Base-by-base conservation (phyloP, 2,329 filamentous ascomycete species). In the Stemphylium beticola region DNA sequence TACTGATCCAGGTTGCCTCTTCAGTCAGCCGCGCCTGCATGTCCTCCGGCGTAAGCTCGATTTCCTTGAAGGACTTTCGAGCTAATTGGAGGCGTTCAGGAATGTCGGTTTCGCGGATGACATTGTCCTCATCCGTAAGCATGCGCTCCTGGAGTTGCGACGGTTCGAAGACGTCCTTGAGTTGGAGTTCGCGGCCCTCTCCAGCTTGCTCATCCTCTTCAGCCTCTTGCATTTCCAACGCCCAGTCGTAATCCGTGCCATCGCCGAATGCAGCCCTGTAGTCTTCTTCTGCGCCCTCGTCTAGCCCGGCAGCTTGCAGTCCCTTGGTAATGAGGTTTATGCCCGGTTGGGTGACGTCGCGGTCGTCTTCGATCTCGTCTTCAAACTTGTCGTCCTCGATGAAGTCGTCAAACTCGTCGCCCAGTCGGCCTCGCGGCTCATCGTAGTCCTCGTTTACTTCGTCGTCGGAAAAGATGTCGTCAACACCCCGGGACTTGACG, bases 111-210 rank as follows among this genome's bases (percentile, higher is more conserved):
- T 88, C 86, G 43, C 95, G 91, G 62, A 99, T 97, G 53, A 87
- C 80, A 74, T 98, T 96, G 74, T 99, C 95, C 60, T 93, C 92
- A 53, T 98, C 95, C 8, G 95, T 99, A 65, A 99, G 85, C 74
- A 98, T 89, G 77, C 92, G 93, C 77, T 99, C 95, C 52, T 89
- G 88, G 34, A 99, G 84, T 74, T 99, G 92, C 2, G 93, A 96
- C 0, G 95, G 95, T 76, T 99, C 95, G 68, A 99, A 99, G 45
- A 99, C 93, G 73, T 99, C 93, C 78, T 98, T 97, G 59, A 99
- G 85, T 76, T 97, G 92, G 37, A 98, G 86, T 39, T 88, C 88
- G 67, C 93, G 90, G 62, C 96, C 91, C 58, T 91, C 90, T 55
- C 87, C 85, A 62, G 90, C 83, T 53, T 89, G 87, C 42, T 91